Evolutionary conservation across 768 basidiomycete genomes (phyloP), one percentile per base, ranked within the genome.

Genomic region (Russula earlei): DNA sequence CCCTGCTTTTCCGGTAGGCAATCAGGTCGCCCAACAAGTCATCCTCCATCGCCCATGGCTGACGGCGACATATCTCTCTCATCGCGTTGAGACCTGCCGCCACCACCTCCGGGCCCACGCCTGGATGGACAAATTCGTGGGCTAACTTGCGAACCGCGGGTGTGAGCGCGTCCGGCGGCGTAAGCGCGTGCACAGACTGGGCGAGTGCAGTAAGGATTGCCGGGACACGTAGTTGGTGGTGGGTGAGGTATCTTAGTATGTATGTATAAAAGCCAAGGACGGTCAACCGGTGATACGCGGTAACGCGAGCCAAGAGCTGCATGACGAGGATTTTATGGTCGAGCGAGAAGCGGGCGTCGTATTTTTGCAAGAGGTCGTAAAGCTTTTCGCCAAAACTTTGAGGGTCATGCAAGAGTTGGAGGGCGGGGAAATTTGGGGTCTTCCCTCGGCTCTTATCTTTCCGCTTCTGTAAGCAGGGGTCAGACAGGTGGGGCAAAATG

Each of bases 321-420:
- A 98, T 95, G 67, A 97, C 76, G 60, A 98, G 78, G 54, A 99
- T 87, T 72, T 96, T 97, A 76, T 98, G 96, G 64, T 97, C 94
- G 55, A 98, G 80, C 31, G 91, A 88, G 67, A 91, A 92, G n/a
- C 87, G 87, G 69, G 91, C 93, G 77, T 98, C 95, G 69, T 93
- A 83, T 42, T 76, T 78, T 63, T 82, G 82, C 40, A 99, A 73
- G 49, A 80, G 77, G 63, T 92, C 87, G 67, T 91, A 96, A 0
- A 99, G 78, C 69, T 88, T 93, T 71, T 99, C 96, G 25, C 83
- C 85, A 67, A 98, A 98, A 0, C 87, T 87, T 69, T 99, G 95
- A 2, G 96, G 92, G 67, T 99, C 96, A 63, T 94, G 82, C 44
- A 99, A 77, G 15, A 97, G 81, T 64, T 96, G 89, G 33, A 98